Base-by-base conservation (phyloP, 805 yeast genomes). In the Candida fluviatilis region DNA sequence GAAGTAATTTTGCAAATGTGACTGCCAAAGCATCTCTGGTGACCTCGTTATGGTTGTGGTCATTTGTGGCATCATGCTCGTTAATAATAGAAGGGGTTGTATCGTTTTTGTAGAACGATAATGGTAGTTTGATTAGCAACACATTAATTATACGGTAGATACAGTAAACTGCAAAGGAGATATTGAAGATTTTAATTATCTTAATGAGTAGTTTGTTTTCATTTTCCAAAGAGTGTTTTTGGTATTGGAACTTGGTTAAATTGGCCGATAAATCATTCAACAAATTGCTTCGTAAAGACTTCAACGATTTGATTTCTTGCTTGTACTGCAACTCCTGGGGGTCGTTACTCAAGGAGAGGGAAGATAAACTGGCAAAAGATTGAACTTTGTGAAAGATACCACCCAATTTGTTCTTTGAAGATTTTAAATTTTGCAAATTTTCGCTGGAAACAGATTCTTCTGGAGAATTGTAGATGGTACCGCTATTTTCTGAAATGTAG, bases 1-100 rank as follows among this genome's bases (percentile, higher is more conserved):
- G 46, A 10, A 71, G 45, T 12, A 73, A 12, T 37, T 66, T 69
- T 8, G 78, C 69, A 18, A 75, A 45, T 1, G 78, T 72, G 15
- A 66, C 66, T 1, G 80, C 76, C 21, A 76, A 52, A 2, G 79
- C 76, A 51, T 72, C 78, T 21, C 59, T 55, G 10, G 66, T 45
- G 2, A 43, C 40, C 5, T 35, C 42, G n/a, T n/a, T n/a, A n/a
- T n/a, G n/a, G n/a, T n/a, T n/a, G n/a, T n/a, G n/a, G n/a, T n/a
- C n/a, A n/a, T n/a, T n/a, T n/a, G n/a, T n/a, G n/a, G n/a, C n/a
- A n/a, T n/a, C n/a, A n/a, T n/a, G 26, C 34, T 33, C 4, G 32
- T 33, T 4, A 37, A 19, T 18, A n/a, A n/a, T n/a, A n/a, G n/a
- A n/a, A n/a, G n/a, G n/a, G n/a, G n/a, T n/a, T n/a, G n/a, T 31